Conservation (phyloP, 768 basidiomycete species). For the Astraeus odoratus region DNA sequence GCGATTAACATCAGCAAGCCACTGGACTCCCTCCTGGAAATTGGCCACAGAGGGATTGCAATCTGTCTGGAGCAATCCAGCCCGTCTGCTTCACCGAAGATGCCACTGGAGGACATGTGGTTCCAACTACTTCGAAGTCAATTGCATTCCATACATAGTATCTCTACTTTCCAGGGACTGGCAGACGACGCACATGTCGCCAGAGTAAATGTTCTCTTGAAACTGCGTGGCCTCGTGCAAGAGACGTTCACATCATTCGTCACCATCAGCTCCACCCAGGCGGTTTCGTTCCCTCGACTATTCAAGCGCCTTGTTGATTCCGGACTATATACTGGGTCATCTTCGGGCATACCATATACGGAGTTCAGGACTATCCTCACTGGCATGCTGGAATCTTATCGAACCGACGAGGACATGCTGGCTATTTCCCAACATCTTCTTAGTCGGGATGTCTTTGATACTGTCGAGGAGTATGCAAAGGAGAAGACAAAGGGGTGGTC, state of each 20-base stretch:
- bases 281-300: constrained; percentile 84
- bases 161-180: constrained; percentile 40
- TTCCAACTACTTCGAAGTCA: constrained; percentile 78
- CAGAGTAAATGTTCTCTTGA: constrained; percentile 31
- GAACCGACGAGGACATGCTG: constrained; percentile 86
- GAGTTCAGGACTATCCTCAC: constrained; percentile 89
- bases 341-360: constrained; percentile 66
- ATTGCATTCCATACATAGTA: constrained; percentile 67
- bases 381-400: constrained; percentile 95
- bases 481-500: constrained; percentile 62
- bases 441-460: constrained; percentile 74
- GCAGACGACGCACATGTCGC: constrained; percentile 12
- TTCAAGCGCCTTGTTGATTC: constrained; percentile 89
- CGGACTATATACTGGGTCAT: constrained; percentile 40
- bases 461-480: constrained; percentile 50
- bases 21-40: constrained; percentile 46
- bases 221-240: constrained; percentile 72
- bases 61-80: constrained; percentile 69
- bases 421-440: constrained; percentile 76
- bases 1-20: constrained; percentile 23
- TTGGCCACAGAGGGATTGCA: constrained; percentile 54
- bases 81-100: constrained; percentile 30
- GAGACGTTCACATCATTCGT: constrained; percentile 79
- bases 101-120: constrained; percentile 80
- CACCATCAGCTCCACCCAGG: constrained; percentile 70